Evolutionary conservation across 192 early-diverging fungal species (phyloP).

Genomic region (Entomortierella parvispora): DNA sequence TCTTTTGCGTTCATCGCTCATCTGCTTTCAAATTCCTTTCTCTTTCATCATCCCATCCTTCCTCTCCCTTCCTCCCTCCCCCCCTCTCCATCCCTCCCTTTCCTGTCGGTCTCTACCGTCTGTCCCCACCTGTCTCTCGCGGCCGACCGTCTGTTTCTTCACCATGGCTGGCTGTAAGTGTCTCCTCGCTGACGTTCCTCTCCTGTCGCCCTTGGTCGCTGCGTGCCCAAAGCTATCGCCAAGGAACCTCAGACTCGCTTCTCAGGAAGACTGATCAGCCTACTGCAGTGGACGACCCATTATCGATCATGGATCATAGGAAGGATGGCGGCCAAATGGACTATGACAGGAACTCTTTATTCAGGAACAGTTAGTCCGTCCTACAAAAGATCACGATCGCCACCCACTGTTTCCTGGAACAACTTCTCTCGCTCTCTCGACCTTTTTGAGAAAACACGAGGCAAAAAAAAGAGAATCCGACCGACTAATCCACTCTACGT

Average conservation of each 20-base stretch:
- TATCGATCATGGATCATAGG: too few relatives aligned
- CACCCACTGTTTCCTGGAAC: too few relatives aligned
- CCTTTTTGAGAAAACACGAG: too few relatives aligned
- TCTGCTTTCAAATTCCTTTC: background rate
- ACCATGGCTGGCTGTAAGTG: constrained; percentile 53
- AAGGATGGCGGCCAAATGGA: too few relatives aligned
- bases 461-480: background rate
- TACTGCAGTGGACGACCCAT: too few relatives aligned
- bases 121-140: background rate
- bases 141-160: too few relatives aligned
- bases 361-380: too few relatives aligned
- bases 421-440: too few relatives aligned
- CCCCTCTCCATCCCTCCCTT: background rate
- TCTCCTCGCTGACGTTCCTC: background rate
- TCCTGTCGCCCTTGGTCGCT: background rate
- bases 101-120: background rate
- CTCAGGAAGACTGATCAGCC: too few relatives aligned
- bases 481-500: background rate
- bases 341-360: too few relatives aligned
- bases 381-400: too few relatives aligned
- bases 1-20: constrained; percentile 14
- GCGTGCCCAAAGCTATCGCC: too few relatives aligned
- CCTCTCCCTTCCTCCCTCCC: background rate
- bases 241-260: background rate
- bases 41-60: background rate